Conservation (phyloP, 140 eudicot genomes). For the Artemisia princeps region DNA sequence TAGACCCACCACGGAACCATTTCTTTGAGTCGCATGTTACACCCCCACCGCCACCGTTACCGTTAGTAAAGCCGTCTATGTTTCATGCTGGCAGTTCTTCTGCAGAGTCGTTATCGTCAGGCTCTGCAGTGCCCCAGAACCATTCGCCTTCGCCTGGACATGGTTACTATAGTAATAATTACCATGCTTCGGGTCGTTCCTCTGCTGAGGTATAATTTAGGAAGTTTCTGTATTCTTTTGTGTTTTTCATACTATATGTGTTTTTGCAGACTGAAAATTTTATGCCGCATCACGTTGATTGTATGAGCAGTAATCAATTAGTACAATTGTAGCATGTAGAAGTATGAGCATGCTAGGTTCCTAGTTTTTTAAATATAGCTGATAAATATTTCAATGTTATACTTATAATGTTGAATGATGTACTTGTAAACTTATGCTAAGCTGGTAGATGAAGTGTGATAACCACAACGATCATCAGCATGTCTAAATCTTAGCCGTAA, state of each 20-base stretch:
- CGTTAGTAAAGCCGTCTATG: constrained; percentile 34
- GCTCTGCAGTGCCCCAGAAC: constrained; percentile 36
- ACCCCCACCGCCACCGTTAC: constrained; percentile 26
- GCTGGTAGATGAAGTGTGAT: too few relatives aligned
- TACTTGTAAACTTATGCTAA: too few relatives aligned
- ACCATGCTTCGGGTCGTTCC: constrained; percentile 33
- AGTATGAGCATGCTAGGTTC: not conserved
- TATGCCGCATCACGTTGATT: too few relatives aligned
- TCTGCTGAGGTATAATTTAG: constrained; percentile 43
- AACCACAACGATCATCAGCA: too few relatives aligned
- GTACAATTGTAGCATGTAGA: not conserved
- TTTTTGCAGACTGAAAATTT: too few relatives aligned
- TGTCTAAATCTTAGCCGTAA: too few relatives aligned
- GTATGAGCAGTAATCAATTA: not conserved
- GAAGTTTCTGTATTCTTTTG: not conserved
- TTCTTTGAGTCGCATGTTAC: constrained; percentile 21
- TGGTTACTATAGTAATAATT: constrained; percentile 28
- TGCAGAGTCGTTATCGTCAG: constrained; percentile 27
- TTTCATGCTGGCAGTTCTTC: constrained; percentile 47
- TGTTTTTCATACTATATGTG: too few relatives aligned
- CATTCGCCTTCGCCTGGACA: constrained; percentile 29
- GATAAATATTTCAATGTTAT: too few relatives aligned
- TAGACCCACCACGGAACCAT: constrained; percentile 36
- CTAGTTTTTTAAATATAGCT: not conserved
- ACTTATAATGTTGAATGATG: too few relatives aligned